Conservation (phyloP, 2,329 filamentous ascomycete species). For the Penicillium sp. region DNA sequence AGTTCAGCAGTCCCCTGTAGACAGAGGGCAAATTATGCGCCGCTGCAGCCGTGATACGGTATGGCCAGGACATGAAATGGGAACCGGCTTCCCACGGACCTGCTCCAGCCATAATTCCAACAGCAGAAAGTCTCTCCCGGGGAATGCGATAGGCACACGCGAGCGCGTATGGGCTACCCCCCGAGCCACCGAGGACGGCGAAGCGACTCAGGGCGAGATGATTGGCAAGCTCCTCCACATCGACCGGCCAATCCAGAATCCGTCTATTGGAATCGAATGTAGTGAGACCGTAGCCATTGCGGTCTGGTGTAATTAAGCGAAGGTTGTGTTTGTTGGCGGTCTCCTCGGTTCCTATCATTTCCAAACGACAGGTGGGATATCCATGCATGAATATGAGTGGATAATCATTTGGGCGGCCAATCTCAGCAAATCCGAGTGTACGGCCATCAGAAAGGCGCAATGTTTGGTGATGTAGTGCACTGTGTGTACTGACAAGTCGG, state of each 20-base stretch:
- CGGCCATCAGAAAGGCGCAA: conserved; percentile 33
- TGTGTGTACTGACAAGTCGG: too few relatives aligned
- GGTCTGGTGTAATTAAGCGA: conserved; percentile 48
- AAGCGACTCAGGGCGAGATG: conserved; percentile 48
- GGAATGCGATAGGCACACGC: conserved; percentile 49
- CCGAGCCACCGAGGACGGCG: conserved; percentile 51
- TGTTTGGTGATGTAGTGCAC: too few relatives aligned
- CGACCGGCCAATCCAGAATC: conserved; percentile 48
- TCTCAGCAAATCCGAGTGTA: conserved; percentile 49
- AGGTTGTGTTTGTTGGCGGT: conserved; percentile 38
- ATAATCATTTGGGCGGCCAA: conserved; percentile 39
- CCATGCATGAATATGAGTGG: conserved; percentile 51
- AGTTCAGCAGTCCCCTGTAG: too few relatives aligned
- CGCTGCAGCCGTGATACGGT: too few relatives aligned
- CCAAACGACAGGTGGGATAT: conserved; percentile 49
- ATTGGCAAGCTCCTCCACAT: conserved; percentile 46
- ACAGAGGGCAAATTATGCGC: too few relatives aligned
- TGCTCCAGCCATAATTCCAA: conserved; percentile 43
- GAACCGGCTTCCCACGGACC: conserved; percentile 40
- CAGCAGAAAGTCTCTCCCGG: conserved; percentile 34
- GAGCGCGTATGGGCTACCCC: conserved; percentile 54
- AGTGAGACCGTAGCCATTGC: conserved; percentile 50
- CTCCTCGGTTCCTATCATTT: conserved; percentile 42
- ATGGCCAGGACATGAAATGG: too few relatives aligned
- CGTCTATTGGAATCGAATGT: conserved; percentile 42